A percentile compares a stretch with the other conserved stretches of the same genome.
Evolutionary conservation across 257 asterid species (phyloP).

Genomic region (Rauvolfia tetraphylla): DNA sequence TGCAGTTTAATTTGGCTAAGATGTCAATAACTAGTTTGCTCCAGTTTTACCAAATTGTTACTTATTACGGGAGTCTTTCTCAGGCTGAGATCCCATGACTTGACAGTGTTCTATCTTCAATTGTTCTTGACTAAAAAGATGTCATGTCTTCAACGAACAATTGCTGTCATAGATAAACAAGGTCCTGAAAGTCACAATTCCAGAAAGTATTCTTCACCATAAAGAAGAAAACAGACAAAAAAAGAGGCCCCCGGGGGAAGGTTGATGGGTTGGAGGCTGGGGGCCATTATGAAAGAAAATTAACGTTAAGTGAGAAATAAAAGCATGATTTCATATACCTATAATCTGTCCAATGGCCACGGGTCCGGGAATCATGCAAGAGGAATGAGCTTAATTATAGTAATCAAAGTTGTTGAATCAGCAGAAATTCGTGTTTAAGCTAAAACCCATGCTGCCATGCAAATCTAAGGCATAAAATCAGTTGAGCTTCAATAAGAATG

Average conservation of each 20-base stretch:
- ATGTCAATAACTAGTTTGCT: not conserved
- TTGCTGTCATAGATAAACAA: not conserved
- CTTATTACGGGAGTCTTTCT: not conserved
- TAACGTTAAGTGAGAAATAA: no score
- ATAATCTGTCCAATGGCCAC: no score
- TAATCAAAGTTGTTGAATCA: slow-evolving; percentile 36
- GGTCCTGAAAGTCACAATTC: slow-evolving; percentile 20
- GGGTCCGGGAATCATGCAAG: slow-evolving; percentile 47
- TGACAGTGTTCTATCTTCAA: not conserved
- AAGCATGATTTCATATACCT: no score
- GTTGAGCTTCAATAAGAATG: not conserved
- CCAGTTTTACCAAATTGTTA: not conserved
- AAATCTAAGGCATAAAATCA: not conserved
- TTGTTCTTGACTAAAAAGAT: not conserved
- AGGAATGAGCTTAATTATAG: slow-evolving; percentile 21
- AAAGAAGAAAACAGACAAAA: not conserved
- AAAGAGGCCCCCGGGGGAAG: not conserved
- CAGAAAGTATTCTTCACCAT: no score
- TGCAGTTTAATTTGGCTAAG: not conserved
- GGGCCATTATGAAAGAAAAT: no score
- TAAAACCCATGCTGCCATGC: slow-evolving; percentile 22
- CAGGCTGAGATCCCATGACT: not conserved
- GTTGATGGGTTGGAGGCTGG: no score
- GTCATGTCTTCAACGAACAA: not conserved
- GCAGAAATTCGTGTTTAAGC: slow-evolving; percentile 43